phyloP scores from a whole-genome alignment of 805 yeast species.

The Ogataea ramenticola region DNA sequence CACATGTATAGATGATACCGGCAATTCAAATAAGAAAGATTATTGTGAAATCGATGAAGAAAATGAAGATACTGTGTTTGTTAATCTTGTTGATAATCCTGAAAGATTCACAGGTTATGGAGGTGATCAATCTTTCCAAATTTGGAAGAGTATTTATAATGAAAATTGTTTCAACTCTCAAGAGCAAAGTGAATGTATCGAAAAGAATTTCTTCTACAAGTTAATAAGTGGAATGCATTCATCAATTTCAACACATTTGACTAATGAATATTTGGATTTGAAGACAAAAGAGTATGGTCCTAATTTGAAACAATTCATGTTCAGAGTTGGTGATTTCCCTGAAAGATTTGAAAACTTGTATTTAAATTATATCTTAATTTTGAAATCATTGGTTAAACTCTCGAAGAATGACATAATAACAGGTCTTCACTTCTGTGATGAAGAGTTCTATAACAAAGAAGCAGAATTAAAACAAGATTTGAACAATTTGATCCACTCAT shows the following conservation, averaged over 20 bases:
- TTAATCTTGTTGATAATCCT: constrained; percentile 81
- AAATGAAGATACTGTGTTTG: constrained; percentile 68
- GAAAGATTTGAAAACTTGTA: constrained; percentile 87
- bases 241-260: constrained; percentile 86
- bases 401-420: constrained; percentile 24
- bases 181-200: constrained; percentile 52
- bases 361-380: constrained; percentile 83
- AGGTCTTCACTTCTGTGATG: constrained; percentile 13
- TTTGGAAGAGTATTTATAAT: constrained; percentile 88
- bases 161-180: constrained; percentile 68
- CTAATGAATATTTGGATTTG: constrained; percentile 69
- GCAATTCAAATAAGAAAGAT: constrained; percentile 29
- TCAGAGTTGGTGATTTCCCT: constrained; percentile 81
- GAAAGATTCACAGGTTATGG: constrained; percentile 96
- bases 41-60: constrained; percentile 63
- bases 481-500: constrained; percentile 25
- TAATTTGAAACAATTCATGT: constrained; percentile 72
- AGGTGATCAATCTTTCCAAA: constrained; percentile 84
- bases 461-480: constrained; percentile 20
- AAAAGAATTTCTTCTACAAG: constrained; percentile 82
- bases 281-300: constrained; percentile 80
- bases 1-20: constrained; percentile 16
- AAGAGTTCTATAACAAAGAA: constrained; percentile 23
- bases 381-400: constrained; percentile 68
- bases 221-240: constrained; percentile 92